Conservation (phyloP, 208 protist species). For the Acanthamoeba lenticulata region DNA sequence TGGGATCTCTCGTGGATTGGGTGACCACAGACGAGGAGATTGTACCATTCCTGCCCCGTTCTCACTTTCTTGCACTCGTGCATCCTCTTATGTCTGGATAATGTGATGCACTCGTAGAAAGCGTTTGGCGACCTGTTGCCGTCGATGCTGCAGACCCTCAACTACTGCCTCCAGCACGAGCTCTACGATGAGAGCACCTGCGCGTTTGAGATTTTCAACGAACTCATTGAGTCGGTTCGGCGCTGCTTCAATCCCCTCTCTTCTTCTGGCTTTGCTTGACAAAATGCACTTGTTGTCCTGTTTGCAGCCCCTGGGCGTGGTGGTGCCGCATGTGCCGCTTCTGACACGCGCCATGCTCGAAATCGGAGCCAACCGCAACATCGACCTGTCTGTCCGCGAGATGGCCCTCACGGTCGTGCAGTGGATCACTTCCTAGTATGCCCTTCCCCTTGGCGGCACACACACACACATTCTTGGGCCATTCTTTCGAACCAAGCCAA, state of each 20-base stretch:
- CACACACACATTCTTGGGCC: too few species aligned
- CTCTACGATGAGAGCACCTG: conserved; percentile 16
- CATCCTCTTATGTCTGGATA: neutral
- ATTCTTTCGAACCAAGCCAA: too few species aligned
- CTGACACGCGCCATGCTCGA: conserved; percentile 59
- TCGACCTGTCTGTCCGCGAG: conserved; percentile 33
- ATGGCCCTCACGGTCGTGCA: conserved; percentile 47
- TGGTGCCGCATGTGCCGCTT: neutral
- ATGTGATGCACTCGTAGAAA: neutral
- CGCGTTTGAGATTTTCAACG: conserved; percentile 47
- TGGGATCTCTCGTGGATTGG: conserved; percentile 42
- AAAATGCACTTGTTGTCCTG: neutral
- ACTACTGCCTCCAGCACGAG: conserved; percentile 19
- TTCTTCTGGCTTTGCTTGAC: neutral
- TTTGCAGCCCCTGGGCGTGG: conserved; percentile 4
- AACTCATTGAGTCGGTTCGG: conserved; percentile 55
- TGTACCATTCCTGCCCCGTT: neutral
- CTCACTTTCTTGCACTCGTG: neutral
- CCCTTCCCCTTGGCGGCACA: neutral
- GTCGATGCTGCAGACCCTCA: conserved; percentile 7
- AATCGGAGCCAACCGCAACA: conserved; percentile 55
- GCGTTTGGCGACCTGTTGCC: conserved; percentile 42
- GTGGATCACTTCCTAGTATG: conserved; percentile 52
- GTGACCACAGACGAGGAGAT: conserved; percentile 49
- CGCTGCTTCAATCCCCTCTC: neutral